Percentiles rank a stretch among this genome's conserved stretches.
Evolutionary conservation across 441 rosid genomes (phyloP).

Genomic region (Pelargonium cotyledonis): DNA sequence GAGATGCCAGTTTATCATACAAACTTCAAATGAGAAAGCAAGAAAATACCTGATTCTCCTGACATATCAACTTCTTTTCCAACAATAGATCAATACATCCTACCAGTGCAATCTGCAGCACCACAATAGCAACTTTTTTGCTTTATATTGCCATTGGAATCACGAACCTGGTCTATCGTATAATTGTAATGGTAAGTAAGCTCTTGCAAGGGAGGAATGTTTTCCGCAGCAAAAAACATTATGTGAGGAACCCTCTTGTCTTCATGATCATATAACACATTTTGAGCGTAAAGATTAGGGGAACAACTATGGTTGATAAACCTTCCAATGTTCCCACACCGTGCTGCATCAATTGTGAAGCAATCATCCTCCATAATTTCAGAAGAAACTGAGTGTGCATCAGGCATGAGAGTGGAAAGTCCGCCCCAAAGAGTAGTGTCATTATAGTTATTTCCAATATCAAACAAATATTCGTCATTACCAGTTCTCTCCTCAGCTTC

Average conservation of each 20-base stretch:
- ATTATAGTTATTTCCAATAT: conserved; percentile 52
- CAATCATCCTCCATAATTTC: conserved; percentile 36
- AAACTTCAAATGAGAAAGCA: conserved; percentile 14
- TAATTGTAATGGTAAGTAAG: conserved; percentile 77
- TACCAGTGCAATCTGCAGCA: conserved; percentile 62
- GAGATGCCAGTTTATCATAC: neutral
- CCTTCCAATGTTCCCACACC: conserved; percentile 68
- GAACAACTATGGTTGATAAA: conserved; percentile 91
- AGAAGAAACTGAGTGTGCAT: conserved; percentile 21
- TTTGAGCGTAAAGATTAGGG: conserved; percentile 84
- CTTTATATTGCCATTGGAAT: conserved; percentile 63
- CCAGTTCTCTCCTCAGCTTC: conserved; percentile 72
- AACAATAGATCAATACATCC: conserved; percentile 53
- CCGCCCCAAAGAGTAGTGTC: conserved; percentile 42
- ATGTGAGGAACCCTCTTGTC: conserved; percentile 76
- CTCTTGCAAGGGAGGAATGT: conserved; percentile 88
- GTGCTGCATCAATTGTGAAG: conserved; percentile 84
- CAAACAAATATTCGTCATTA: conserved; percentile 77
- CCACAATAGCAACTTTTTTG: conserved; percentile 74
- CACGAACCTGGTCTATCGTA: conserved; percentile 51
- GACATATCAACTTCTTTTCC: conserved; percentile 7
- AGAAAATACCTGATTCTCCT: neutral
- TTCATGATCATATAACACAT: conserved; percentile 73
- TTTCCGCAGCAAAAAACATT: conserved; percentile 78
- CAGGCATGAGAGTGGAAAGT: conserved; percentile 40